Evolutionary conservation across 345 rosid genomes (phyloP).

Genomic region (Heritiera littoralis): DNA sequence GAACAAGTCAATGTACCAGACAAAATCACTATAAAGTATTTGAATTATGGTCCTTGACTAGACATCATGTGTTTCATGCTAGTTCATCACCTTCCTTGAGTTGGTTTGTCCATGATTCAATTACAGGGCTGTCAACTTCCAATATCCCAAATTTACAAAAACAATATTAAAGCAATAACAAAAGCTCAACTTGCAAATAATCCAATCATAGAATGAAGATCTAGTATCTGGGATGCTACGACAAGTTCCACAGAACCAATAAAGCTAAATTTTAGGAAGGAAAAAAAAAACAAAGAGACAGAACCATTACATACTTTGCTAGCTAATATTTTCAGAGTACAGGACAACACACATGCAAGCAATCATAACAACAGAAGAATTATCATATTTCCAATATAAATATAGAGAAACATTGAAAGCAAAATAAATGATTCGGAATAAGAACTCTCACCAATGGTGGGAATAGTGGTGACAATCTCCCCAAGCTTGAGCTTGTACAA

Average conservation of each 20-base stretch:
- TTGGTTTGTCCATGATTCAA: neutral
- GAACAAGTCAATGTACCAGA: neutral
- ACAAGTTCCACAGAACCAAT: neutral
- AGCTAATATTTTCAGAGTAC: neutral
- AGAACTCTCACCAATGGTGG: conserved; percentile 7
- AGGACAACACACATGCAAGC: neutral
- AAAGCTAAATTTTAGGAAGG: too few species aligned
- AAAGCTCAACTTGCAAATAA: neutral
- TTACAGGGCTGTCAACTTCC: neutral
- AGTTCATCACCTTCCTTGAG: neutral
- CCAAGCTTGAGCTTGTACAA: conserved; percentile 53
- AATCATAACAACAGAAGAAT: neutral
- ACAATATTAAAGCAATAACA: neutral
- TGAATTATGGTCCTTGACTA: neutral
- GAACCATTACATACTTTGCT: neutral
- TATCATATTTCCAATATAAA: neutral
- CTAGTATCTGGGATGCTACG: neutral
- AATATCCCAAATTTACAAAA: neutral
- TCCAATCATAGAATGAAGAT: neutral
- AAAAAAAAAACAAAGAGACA: neutral
- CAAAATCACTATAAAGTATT: conserved; percentile 3
- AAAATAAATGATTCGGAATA: neutral
- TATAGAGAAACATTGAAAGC: neutral
- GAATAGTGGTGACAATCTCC: conserved; percentile 20
- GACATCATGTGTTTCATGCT: neutral